Base-by-base conservation (phyloP, 2,329 filamentous ascomycete species). In the Colletotrichum orbiculare region DNA sequence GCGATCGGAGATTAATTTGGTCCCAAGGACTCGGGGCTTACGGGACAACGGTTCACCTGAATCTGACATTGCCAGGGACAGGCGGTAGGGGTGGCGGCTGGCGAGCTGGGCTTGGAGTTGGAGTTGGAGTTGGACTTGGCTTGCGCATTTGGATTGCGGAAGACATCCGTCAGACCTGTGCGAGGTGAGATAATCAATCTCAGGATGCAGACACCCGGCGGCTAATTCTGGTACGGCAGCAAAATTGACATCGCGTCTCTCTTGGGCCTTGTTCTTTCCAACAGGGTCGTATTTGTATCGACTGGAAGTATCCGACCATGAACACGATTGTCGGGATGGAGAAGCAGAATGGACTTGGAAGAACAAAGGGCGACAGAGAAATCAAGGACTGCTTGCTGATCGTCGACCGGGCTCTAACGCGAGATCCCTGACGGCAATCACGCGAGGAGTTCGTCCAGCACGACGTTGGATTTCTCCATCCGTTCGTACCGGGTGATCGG, bases 401-500 rank as follows among this genome's bases (percentile, higher is more conserved):
- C 25, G 25, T 25, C 25, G 25, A 25, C 25, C 25, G 25, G 25
- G 25, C 25, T 25, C 25, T 25, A 25, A 25, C 54, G 39, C 37
- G 11, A 42, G 55, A 50, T 43, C 56, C 63, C 63, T 66, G 63
- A 25, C 47, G 47, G 15, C 47, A 62, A 66, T 62, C 58, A 48
- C 63, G 63, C 63, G 38, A 47, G 50, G 49, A 50, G 52, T 45
- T 17, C 46, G 12, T 42, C 57, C 42, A 61, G 50, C 57, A 34
- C 52, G 57, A 52, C 25, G 25, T 25, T 25, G 25, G 3, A 25
- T 25, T 48, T 57, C 57, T 48, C 63, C 63, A 66, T 66, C 63
- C 58, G 63, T 66, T 66, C 58, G 59, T 66, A 66, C 63, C 63
- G 41, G 43, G 34, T 52, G 12, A 17, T 53, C 58, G 63, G 63